Base-by-base conservation (phyloP, 768 basidiomycete genomes). In the Lactarius hatsudake region DNA sequence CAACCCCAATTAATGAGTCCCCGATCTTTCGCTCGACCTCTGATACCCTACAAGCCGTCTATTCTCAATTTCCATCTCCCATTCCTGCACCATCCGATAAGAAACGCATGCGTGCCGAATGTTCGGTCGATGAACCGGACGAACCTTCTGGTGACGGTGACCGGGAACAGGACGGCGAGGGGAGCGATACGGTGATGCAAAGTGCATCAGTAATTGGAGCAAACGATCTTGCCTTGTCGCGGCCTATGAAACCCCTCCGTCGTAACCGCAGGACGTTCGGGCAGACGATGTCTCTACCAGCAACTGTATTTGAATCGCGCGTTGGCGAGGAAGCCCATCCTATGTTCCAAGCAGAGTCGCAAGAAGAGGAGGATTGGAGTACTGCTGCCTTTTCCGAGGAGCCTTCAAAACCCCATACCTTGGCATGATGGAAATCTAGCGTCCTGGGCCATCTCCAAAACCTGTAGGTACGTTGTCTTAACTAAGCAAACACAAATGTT, bases 21-120 rank as follows among this genome's bases (percentile, higher is more conserved):
- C 32, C 69, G 62, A 82, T 85, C 70, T 86, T 87, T 72, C 81
- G 76, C 55, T 82, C 87, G 30, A 81, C 86, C 63, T 85, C 82
- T 62, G 87, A 88, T 74, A 83, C 79, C 12, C 76, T 86, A 63
- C 82, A 79, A 54, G 81, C 83, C 45, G 79, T 87, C 23, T 78
- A 79, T 81, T 71, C 78, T 60, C 71, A 76, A 32, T 43, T 53
- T n/a, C 42, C 69, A 4, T 78, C 79, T 62, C 75, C 80, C 61
- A 20, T 42, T 18, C 30, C 8, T 12, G 17, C 60, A 13, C 70
- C 74, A 10, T 81, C 76, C 67, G 76, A 79, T 51, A 74, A 70
- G 43, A 81, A 80, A 67, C 81, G 81, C 53, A 76, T 73, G 65
- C 75, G 76, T 57, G 62, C 62, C 15, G 65, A 67, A 71, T 40